phyloP scores from a whole-genome alignment of 2,329 filamentous ascomycete species.

The Beauveria brongniartii region DNA sequence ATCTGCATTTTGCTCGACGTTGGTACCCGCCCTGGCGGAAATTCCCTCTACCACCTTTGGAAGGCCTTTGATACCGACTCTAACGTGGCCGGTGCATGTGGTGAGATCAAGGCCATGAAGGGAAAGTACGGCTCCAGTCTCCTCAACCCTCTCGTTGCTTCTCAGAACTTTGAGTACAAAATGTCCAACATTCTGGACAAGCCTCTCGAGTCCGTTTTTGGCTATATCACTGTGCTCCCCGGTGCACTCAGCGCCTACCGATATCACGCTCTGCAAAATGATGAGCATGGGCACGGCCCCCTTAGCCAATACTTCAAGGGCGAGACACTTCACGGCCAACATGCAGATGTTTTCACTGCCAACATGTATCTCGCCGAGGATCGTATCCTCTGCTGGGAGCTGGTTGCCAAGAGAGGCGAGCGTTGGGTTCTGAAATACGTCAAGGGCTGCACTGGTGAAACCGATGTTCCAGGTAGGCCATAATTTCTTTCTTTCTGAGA shows the following conservation, averaged over 20 bases:
- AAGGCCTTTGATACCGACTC: constrained; percentile 98
- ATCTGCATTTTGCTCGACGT: constrained; percentile 96
- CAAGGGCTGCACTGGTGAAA: constrained; percentile 92
- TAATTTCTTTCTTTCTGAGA: neutral
- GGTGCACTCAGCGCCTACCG: constrained; percentile 93
- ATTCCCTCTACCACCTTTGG: constrained; percentile 95
- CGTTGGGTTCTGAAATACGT: constrained; percentile 98
- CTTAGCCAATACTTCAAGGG: constrained; percentile 99
- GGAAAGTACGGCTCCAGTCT: constrained; percentile 75
- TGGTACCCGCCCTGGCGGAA: constrained; percentile 81
- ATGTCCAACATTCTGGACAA: constrained; percentile 99
- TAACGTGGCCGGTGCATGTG: constrained; percentile 91
- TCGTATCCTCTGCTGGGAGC: constrained; percentile 85
- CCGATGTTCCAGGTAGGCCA: constrained; percentile 82
- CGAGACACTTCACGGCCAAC: constrained; percentile 89
- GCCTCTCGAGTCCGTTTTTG: constrained; percentile 92
- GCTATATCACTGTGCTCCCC: constrained; percentile 94
- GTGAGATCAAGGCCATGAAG: constrained; percentile 96
- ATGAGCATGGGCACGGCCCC: constrained; percentile 89
- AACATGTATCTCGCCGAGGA: constrained; percentile 94
- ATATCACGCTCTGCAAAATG: constrained; percentile 93
- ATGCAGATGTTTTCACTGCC: constrained; percentile 93
- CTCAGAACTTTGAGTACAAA: constrained; percentile 99
- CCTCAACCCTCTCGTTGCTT: constrained; percentile 88
- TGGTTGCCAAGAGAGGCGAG: constrained; percentile 90